Evolutionary conservation across 108 stramenopile species (phyloP).

Genomic region (Cyclotella atomus): DNA sequence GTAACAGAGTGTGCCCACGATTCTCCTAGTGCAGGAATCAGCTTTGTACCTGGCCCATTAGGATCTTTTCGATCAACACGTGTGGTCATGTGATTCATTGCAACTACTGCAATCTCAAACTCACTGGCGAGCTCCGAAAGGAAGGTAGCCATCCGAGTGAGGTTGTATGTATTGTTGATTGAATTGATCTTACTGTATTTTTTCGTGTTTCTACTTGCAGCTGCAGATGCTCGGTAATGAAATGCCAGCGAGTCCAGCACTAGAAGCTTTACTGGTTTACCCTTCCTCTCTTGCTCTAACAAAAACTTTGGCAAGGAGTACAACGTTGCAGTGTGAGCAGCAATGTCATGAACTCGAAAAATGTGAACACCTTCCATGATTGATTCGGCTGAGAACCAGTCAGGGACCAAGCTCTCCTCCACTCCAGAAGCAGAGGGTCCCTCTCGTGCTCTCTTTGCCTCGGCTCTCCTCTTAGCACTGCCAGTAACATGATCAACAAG

Average conservation of each 20-base stretch:
- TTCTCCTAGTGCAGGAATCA: constrained; percentile 93
- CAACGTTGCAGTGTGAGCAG: constrained; percentile 86
- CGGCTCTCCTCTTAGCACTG: constrained; percentile 38
- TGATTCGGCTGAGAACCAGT: constrained; percentile 51
- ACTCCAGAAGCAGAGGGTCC: neutral
- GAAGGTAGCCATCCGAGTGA: constrained; percentile 71
- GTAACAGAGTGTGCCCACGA: constrained; percentile 95
- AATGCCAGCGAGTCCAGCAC: constrained; percentile 95
- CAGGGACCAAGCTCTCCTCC: constrained; percentile 35
- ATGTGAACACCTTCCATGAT: constrained; percentile 90
- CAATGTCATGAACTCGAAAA: constrained; percentile 89
- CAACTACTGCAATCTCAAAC: constrained; percentile 81
- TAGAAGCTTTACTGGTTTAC: constrained; percentile 70
- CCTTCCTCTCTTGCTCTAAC: constrained; percentile 35
- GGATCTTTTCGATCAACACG: constrained; percentile 43
- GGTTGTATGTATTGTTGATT: constrained; percentile 63
- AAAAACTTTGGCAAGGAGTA: constrained; percentile 60
- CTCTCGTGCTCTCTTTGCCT: constrained; percentile 14
- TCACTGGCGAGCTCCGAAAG: constrained; percentile 73
- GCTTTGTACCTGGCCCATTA: constrained; percentile 28
- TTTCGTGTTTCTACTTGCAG: constrained; percentile 1
- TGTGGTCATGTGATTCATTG: constrained; percentile 96
- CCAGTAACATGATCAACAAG: constrained; percentile 60
- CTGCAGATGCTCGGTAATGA: constrained; percentile 80
- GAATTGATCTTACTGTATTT: constrained; percentile 30